Base-by-base conservation (phyloP, 495 filamentous ascomycete genomes). In the Talaromyces proteolyticus region DNA sequence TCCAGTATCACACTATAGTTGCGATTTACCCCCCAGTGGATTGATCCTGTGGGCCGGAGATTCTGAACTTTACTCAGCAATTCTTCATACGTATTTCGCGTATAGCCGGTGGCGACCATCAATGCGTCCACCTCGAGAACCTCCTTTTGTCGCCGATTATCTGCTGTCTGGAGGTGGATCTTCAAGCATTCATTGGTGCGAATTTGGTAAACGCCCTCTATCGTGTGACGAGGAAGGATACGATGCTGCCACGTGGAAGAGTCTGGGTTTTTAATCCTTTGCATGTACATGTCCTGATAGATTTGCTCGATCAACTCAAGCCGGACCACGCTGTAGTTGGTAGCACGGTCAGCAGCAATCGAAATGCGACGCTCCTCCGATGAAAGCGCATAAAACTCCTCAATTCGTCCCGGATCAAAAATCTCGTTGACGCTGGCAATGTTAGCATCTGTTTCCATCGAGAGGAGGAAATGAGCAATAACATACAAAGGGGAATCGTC, bases 401-500 rank as follows among this genome's bases (percentile, higher is more conserved):
- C 85, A 6, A 94, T 82, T 21, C 82, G 83, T 37, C 84, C 79
- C 3, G 92, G 91, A 64, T 96, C 87, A 74, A 98, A 98, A 55
- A 96, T 85, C 56, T 92, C 91, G 65, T 98, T 98, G 49, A 98
- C 90, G 57, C 91, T 95, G 56, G 36, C 42, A 29, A 44, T 12
- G 23, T 69, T 55, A 69, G 57, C n/a, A 44, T 44, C 18, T 34
- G 40, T 43, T n/a, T 43, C 6, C 37, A 17, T 43, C 53, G 20
- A 42, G 29, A 5, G 18, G 20, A 38, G 45, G 21, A 17, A 45
- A 25, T 16, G 12, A 7, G 14, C 10, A 49, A n/a, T 42, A n/a
- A 77, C 85, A 68, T 72, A 94, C 88, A 96, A 97, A 17, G 92
- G 92, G 43, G 88, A 93, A 59, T 98, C 92, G 55, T 98, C 92